phyloP scores from a whole-genome alignment of 352 stramenopile species.

The Pythium biforme region DNA sequence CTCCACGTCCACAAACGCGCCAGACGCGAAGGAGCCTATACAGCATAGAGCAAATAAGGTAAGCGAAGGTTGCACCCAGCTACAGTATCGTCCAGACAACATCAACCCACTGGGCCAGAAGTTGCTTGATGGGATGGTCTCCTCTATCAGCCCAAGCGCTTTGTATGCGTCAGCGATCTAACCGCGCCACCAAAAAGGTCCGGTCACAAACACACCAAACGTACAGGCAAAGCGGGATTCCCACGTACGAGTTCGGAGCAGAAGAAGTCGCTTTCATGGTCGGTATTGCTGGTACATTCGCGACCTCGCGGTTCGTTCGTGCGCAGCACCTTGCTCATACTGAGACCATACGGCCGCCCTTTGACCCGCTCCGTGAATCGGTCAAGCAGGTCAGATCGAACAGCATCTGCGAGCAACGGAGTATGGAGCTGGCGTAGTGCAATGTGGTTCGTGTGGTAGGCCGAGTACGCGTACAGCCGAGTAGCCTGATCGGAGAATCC shows the following conservation, averaged over 20 bases:
- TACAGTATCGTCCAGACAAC: not conserved
- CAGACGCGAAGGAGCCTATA: constrained; percentile 49
- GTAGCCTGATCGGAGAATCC: constrained; percentile 27
- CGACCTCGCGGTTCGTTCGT: constrained; percentile 14
- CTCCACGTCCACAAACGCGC: constrained; percentile 47
- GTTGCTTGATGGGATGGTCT: constrained; percentile 36
- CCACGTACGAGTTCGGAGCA: constrained; percentile 61
- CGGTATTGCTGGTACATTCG: not conserved
- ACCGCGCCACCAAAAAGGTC: not conserved
- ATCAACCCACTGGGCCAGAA: constrained; percentile 51
- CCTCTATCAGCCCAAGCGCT: constrained; percentile 43
- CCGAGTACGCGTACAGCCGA: constrained; percentile 37
- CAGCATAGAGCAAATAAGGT: not conserved
- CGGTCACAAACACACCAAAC: not conserved
- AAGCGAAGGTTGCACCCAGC: too few relatives aligned
- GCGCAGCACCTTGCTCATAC: constrained; percentile 45
- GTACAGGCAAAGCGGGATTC: not conserved
- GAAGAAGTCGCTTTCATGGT: constrained; percentile 40
- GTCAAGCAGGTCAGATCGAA: constrained; percentile 45
- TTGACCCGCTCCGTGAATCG: constrained; percentile 36
- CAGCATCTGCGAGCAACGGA: constrained; percentile 42
- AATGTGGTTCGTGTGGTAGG: constrained; percentile 51
- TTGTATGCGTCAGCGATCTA: constrained; percentile 62
- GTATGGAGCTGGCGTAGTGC: constrained; percentile 48
- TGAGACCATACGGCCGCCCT: constrained; percentile 48